Evolutionary conservation across 2,329 filamentous ascomycete genomes (phyloP).

Genomic region (Annulohypoxylon truncatum): DNA sequence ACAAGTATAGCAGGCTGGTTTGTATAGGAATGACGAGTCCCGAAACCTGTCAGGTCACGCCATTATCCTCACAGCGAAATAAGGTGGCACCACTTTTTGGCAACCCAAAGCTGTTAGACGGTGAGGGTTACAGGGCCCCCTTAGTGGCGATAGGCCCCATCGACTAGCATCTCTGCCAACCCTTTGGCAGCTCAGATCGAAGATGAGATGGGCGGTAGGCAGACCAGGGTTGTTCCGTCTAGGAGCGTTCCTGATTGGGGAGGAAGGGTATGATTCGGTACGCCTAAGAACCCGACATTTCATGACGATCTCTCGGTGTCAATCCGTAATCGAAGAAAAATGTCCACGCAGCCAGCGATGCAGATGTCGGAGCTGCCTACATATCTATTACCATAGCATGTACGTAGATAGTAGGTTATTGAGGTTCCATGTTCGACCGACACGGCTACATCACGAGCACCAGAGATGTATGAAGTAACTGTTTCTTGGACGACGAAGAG

Average conservation of each 20-base stretch:
- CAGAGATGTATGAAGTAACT: neutral
- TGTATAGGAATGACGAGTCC: constrained; percentile 40
- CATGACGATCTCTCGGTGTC: constrained; percentile 41
- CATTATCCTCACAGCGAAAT: constrained; percentile 44
- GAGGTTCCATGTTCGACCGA: neutral
- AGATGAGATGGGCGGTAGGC: constrained; percentile 43
- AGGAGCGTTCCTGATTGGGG: constrained; percentile 39
- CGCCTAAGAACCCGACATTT: constrained; percentile 31
- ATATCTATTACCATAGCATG: neutral
- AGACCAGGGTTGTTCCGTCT: constrained; percentile 37
- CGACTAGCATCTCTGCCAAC: constrained; percentile 42
- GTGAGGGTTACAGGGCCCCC: constrained; percentile 34
- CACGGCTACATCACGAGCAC: neutral
- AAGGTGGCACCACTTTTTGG: constrained; percentile 44
- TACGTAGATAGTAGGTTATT: neutral
- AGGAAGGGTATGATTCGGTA: constrained; percentile 39
- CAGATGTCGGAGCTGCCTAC: constrained; percentile 3
- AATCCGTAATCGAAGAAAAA: constrained; percentile 25
- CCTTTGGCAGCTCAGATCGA: constrained; percentile 45
- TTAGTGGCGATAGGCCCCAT: constrained; percentile 39
- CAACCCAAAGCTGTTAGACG: constrained; percentile 41
- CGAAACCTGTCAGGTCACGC: constrained; percentile 45
- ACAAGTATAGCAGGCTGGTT: constrained; percentile 33
- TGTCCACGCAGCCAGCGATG: constrained; percentile 9
- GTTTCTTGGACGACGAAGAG: constrained; percentile 21